These are phyloP conservation scores for Aspergillus bombycis DNA, from an alignment of 2,329 filamentous ascomycete genomes.

Conservation along the genomic window DNA sequence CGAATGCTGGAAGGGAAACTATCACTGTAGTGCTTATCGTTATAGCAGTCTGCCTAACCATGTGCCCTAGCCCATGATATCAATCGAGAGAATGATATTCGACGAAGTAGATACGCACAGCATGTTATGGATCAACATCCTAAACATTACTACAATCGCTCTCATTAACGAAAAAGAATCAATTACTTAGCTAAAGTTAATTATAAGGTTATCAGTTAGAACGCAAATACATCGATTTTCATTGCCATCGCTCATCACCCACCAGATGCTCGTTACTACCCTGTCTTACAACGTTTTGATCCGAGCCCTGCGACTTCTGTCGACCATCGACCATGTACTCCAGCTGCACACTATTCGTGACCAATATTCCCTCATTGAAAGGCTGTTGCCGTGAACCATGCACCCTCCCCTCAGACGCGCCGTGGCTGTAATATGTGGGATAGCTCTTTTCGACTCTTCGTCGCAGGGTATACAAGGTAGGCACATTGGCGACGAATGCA, in stretches of 20 bases:
- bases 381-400: neutral
- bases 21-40: neutral
- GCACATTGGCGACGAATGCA: slow-evolving; percentile 16
- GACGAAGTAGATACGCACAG: too few species aligned
- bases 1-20: too few species aligned
- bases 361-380: neutral
- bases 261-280: neutral
- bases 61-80: neutral
- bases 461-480: slow-evolving; percentile 16
- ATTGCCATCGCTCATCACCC: neutral
- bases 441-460: neutral
- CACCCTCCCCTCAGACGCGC: neutral
- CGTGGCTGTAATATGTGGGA: neutral
- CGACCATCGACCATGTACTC: neutral
- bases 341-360: neutral
- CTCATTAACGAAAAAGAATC: too few species aligned
- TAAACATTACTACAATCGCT: too few species aligned
- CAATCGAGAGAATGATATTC: too few species aligned
- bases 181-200: too few species aligned
- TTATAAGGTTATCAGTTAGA: neutral
- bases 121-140: too few species aligned
- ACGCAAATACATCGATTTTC: neutral
- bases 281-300: neutral
- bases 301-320: neutral
- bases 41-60: neutral